Base-by-base conservation (phyloP, 116 monocot species). In the Phalaenopsis hybrid region DNA sequence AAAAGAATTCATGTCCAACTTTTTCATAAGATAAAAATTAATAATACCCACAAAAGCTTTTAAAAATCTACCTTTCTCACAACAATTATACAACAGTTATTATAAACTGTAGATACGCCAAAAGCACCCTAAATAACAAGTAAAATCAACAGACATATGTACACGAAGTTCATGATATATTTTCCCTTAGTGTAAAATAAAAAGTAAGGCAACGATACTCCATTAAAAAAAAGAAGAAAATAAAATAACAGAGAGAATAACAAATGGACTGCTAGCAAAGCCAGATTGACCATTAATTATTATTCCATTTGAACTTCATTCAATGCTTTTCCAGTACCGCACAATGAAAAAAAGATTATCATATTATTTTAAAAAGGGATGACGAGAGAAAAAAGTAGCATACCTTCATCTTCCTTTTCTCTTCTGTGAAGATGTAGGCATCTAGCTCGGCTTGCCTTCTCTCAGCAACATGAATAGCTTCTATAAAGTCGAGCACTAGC, bases 401-500 rank as follows among this genome's bases (percentile, higher is more conserved):
- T 82, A 97, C 97, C 94, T 97, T 97, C 69, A 97, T 34, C 79
- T 72, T 86, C 79, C 85, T 86, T 83, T 89, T 97, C 84, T 97
- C 90, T 87, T 94, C 92, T 76, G 90, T 76, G 88, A 91, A 94
- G 46, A 85, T 83, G 57, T 85, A 85, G 75, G 91, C 90, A 90
- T 97, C 97, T 75, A 79, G 79, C 67, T 97, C 93, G 75, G 94
- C 93, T 81, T 97, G 97, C 86, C 86, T 91, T 90, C 82, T 89
- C 81, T 97, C 94, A 84, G 97, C 97, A 79, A 86, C 82, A 89
- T 94, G 94, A 82, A 97, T 93, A 81, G 87, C 94, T 77, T 94
- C 94, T 79, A 94, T 91, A 51, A 94, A 74, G 89, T 91, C 91
- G 84, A 97, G 81, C 23, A 92, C 52, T 73, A 94, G 73, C 85